phyloP scores from a whole-genome alignment of 306 rosid genomes.

The Bauhinia variegata region DNA sequence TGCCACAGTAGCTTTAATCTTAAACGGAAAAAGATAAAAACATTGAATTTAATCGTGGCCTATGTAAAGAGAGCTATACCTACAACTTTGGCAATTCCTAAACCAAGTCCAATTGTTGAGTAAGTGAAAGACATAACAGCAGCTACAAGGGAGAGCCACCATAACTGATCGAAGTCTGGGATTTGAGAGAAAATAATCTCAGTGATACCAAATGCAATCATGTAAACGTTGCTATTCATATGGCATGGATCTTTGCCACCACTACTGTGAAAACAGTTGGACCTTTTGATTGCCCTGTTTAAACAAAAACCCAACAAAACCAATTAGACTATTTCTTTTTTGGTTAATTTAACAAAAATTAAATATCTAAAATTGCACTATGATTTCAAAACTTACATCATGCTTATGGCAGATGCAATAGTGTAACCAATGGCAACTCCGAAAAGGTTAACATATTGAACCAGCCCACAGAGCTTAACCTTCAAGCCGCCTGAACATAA shows the following conservation, averaged over 20 bases:
- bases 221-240: slow-evolving; percentile 69
- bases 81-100: slow-evolving; percentile 66
- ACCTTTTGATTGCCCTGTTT: slow-evolving; percentile 78
- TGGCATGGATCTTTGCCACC: slow-evolving; percentile 65
- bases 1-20: background rate
- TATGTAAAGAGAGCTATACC: slow-evolving; percentile 45
- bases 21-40: no score
- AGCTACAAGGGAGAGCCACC: slow-evolving; percentile 92
- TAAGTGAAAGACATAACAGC: slow-evolving; percentile 90
- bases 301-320: background rate
- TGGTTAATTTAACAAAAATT: background rate
- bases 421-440: slow-evolving; percentile 86
- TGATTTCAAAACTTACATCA: slow-evolving; percentile 60
- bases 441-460: slow-evolving; percentile 74
- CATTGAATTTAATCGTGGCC: background rate
- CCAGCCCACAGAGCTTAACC: slow-evolving; percentile 73
- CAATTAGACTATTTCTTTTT: slow-evolving; percentile 27
- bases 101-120: slow-evolving; percentile 81
- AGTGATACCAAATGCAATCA: slow-evolving; percentile 72
- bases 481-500: slow-evolving; percentile 55
- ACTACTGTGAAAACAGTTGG: slow-evolving; percentile 70
- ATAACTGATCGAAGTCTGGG: slow-evolving; percentile 73
- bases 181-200: slow-evolving; percentile 80
- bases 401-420: slow-evolving; percentile 75
- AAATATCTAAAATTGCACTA: background rate